A percentile compares a stretch with the other conserved stretches of the same genome.
phyloP scores from a whole-genome alignment of 148 eudicot genomes.

The Rhododendron mucronatum region DNA sequence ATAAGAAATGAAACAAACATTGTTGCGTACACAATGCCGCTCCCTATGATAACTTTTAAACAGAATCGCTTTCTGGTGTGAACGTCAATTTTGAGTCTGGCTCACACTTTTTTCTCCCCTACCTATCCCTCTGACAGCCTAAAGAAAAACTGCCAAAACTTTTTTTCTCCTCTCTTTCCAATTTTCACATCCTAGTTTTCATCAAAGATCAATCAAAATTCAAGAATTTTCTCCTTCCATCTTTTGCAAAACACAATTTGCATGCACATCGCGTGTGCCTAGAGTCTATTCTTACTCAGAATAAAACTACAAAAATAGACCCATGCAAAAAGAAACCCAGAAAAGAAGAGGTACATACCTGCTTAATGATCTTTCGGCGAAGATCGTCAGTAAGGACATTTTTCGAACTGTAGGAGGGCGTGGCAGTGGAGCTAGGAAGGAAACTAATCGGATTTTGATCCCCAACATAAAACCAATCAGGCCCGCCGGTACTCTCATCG shows the following conservation, averaged over 20 bases:
- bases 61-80: not conserved
- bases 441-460: slow-evolving; percentile 37
- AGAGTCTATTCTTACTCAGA: not conserved
- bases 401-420: slow-evolving; percentile 26
- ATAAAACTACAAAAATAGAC: not conserved
- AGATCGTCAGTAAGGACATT: slow-evolving; percentile 47
- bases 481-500: slow-evolving; percentile 26
- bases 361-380: slow-evolving; percentile 64
- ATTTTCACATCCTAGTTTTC: not conserved
- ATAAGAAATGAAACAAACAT: not conserved
- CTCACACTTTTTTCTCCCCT: not conserved
- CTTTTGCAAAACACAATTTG: not conserved
- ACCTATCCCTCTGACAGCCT: not conserved
- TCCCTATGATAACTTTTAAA: not conserved
- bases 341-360: slow-evolving; percentile 29
- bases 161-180: not conserved
- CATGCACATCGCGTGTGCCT: not conserved
- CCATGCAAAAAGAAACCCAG: not conserved
- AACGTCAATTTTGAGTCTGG: not conserved
- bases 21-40: not conserved
- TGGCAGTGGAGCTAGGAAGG: slow-evolving; percentile 15
- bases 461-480: slow-evolving; percentile 61
- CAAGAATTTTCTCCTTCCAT: not conserved
- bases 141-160: not conserved
- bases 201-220: not conserved